These are phyloP conservation scores for Salvia splendens DNA, from an alignment of 257 asterid genomes.

Conservation along the genomic window DNA sequence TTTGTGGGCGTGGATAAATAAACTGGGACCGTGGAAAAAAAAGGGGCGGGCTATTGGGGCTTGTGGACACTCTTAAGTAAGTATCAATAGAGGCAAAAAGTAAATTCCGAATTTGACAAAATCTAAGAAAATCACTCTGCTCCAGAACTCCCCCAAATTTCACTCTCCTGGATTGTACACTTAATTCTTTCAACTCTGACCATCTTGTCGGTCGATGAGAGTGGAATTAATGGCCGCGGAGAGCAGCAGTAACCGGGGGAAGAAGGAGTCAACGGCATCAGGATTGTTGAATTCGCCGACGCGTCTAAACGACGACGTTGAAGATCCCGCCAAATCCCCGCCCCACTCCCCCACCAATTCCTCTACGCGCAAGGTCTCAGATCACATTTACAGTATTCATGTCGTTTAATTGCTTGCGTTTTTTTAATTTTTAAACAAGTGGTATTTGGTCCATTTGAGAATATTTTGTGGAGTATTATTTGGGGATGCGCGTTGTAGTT, in stretches of 20 bases:
- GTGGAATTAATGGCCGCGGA: constrained; percentile 76
- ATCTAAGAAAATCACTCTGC: constrained; percentile 30
- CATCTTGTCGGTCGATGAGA: constrained; percentile 36
- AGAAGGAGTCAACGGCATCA: constrained; percentile 62
- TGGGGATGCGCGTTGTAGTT: background rate
- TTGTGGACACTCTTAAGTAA: too few species aligned
- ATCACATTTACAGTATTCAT: background rate
- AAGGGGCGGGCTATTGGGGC: too few species aligned
- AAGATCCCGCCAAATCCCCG: constrained; percentile 76
- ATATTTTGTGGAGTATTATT: background rate
- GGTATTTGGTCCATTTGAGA: background rate
- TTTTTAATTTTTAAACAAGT: background rate
- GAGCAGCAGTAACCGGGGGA: constrained; percentile 50
- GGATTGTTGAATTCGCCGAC: constrained; percentile 43
- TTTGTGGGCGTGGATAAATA: too few species aligned
- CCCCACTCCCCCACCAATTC: constrained; percentile 79
- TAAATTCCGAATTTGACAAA: constrained; percentile 25
- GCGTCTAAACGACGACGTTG: constrained; percentile 53
- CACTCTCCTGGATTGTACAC: constrained; percentile 16
- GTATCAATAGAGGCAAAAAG: constrained; percentile 4
- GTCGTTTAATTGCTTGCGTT: background rate
- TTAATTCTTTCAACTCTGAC: constrained; percentile 25
- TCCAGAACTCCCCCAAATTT: constrained; percentile 33
- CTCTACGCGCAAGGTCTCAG: constrained; percentile 76
- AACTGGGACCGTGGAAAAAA: too few species aligned